Evolutionary conservation across 768 basidiomycete species (phyloP).

Genomic region (Tylopilus vinaceipallidus): DNA sequence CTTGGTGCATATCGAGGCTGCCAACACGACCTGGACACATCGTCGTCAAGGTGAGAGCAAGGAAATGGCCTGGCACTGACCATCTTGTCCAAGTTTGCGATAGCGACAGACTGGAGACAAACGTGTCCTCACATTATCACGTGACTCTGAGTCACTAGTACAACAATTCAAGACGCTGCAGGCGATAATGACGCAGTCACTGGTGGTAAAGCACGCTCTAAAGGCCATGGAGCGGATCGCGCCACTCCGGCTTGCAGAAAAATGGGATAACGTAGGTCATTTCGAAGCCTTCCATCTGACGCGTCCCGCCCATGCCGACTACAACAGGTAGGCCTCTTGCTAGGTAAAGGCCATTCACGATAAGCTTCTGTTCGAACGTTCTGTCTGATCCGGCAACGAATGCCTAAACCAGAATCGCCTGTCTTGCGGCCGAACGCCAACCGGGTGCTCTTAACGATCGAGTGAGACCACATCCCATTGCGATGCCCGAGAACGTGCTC

Average conservation of each 20-base stretch:
- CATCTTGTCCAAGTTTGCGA: slow-evolving; percentile 12
- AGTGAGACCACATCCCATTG: slow-evolving; percentile 43
- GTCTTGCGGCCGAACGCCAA: slow-evolving; percentile 44
- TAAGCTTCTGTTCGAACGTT: neutral
- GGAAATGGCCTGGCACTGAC: slow-evolving; percentile 8
- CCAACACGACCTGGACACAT: slow-evolving; percentile 73
- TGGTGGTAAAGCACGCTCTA: slow-evolving; percentile 46
- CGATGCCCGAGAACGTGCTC: slow-evolving; percentile 8
- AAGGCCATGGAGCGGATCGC: slow-evolving; percentile 82
- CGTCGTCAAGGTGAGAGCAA: slow-evolving; percentile 2
- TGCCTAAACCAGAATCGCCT: slow-evolving; percentile 49
- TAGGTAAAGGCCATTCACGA: slow-evolving; percentile 46
- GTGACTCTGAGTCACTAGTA: slow-evolving; percentile 9
- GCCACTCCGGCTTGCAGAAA: slow-evolving; percentile 80
- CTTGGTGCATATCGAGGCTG: slow-evolving; percentile 93
- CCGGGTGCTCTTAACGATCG: slow-evolving; percentile 65
- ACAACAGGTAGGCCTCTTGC: slow-evolving; percentile 64
- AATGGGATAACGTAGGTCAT: slow-evolving; percentile 88
- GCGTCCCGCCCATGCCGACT: neutral
- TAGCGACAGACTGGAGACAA: neutral
- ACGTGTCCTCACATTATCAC: slow-evolving; percentile 17
- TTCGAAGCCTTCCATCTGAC: slow-evolving; percentile 2
- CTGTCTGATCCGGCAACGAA: slow-evolving; percentile 1
- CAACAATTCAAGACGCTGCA: too few relatives aligned
- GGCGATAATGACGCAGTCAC: slow-evolving; percentile 11